Conservation (phyloP, 139 green algal genomes). For the Chlamydomonas sphaeroides region DNA sequence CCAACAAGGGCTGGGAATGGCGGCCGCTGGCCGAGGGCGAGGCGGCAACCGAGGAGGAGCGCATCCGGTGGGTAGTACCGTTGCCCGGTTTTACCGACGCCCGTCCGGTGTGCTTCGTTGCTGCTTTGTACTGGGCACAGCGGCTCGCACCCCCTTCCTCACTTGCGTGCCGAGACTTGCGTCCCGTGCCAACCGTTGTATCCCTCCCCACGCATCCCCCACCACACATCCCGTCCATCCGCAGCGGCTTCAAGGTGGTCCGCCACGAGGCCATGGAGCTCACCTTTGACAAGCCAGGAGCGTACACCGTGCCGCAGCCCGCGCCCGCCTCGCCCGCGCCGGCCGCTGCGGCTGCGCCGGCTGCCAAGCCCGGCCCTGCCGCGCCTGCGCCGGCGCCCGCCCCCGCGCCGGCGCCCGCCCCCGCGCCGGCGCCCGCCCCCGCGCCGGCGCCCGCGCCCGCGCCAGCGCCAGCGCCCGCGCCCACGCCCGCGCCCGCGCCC, state of each 20-base stretch:
- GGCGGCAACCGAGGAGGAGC: slow-evolving; percentile 65
- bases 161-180: background rate
- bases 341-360: background rate
- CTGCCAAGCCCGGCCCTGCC: background rate
- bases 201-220: too few species aligned
- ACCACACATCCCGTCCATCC: too few species aligned
- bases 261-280: slow-evolving; percentile 58
- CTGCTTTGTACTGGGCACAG: too few species aligned
- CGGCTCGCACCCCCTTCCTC: background rate
- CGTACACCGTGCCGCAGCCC: slow-evolving; percentile 23
- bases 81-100: too few species aligned
- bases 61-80: slow-evolving; percentile 70
- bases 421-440: too few species aligned
- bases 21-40: slow-evolving; percentile 61
- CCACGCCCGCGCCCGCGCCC: too few species aligned
- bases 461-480: too few species aligned
- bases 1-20: slow-evolving; percentile 89
- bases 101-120: too few species aligned
- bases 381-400: background rate
- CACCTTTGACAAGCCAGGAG: slow-evolving; percentile 57
- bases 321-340: background rate
- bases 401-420: background rate
- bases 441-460: too few species aligned
- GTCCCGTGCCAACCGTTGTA: too few species aligned
- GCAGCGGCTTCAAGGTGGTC: slow-evolving; percentile 68